Conservation (phyloP, 2,329 filamentous ascomycete genomes). For the Pseudogymnoascus sp. region DNA sequence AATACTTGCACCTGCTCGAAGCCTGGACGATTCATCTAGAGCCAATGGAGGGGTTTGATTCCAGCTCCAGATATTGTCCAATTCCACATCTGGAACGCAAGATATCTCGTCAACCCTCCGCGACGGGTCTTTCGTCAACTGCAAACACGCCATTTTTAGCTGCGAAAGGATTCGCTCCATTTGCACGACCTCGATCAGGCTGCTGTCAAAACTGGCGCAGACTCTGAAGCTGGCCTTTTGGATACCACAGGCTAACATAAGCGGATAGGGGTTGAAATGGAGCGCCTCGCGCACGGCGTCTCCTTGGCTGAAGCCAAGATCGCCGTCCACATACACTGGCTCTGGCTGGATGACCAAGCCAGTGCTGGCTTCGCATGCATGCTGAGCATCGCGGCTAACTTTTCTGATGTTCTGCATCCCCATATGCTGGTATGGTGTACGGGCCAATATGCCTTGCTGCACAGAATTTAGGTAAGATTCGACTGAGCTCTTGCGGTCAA, state of each 20-base stretch:
- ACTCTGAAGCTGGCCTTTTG: slow-evolving; percentile 34
- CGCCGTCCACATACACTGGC: slow-evolving; percentile 29
- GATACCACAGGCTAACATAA: slow-evolving; percentile 40
- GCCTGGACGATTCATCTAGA: slow-evolving; percentile 23
- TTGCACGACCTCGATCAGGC: slow-evolving; percentile 27
- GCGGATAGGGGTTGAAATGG: slow-evolving; percentile 39
- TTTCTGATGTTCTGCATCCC: slow-evolving; percentile 21
- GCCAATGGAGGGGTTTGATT: slow-evolving; percentile 31
- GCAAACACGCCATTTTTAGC: slow-evolving; percentile 25
- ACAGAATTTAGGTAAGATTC: slow-evolving; percentile 37
- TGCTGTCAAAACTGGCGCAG: slow-evolving; percentile 35
- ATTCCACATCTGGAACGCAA: slow-evolving; percentile 30
- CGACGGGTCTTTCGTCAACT: slow-evolving; percentile 21
- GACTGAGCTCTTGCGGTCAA: slow-evolving; percentile 26
- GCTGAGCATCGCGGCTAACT: slow-evolving; percentile 18
- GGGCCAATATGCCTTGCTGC: slow-evolving; percentile 37
- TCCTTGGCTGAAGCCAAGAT: slow-evolving; percentile 30
- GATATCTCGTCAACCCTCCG: slow-evolving; percentile 28
- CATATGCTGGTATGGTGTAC: slow-evolving; percentile 32
- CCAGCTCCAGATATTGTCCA: slow-evolving; percentile 36
- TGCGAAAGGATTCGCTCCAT: slow-evolving; percentile 32
- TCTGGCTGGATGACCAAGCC: slow-evolving; percentile 24
- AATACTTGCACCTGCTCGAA: slow-evolving; percentile 16
- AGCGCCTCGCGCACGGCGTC: slow-evolving; percentile 26
- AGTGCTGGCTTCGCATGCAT: slow-evolving; percentile 18